Base-by-base conservation (phyloP, 2,329 filamentous ascomycete species). In the Botrytis elliptica region DNA sequence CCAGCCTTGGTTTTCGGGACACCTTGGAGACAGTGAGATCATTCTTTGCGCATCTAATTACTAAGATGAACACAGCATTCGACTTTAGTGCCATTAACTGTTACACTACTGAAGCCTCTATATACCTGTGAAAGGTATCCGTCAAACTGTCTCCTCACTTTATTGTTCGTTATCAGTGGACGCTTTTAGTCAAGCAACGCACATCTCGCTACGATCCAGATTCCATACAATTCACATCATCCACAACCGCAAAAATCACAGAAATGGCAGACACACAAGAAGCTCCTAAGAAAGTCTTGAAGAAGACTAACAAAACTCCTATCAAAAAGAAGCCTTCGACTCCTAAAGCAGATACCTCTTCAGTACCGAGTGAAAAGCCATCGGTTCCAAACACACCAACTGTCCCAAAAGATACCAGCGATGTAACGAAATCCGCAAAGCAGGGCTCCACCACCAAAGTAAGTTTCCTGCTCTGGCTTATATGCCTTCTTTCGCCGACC, bases 241-340 rank as follows among this genome's bases (percentile, higher is more conserved):
- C n/a, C 16, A 42, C 49, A 25, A 25, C 36, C 18, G n/a, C 66
- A 57, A 18, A 25, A 57, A 62, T 70, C 55, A 18, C 42, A 49
- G 18, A 42, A 42, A 73, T 73, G 71, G 71, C 71, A 42, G 71
- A 73, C 42, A 62, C 55, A 18, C 71, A 73, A 59, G 64, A 73
- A 73, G 71, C 71, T 14, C 71, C 71, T 16, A 73, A 73, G n/a
- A 73, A 73, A n/a, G 42, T 52, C n/a, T 62, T 73, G 29, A 73
- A 73, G n/a, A 60, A 67, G 33, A 42, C 64, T 25, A 69, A 66
- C 46, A 72, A 73, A 33, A 73, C 71, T 36, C 71, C 71, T n/a
- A 44, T 73, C 29, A 73, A 73, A 55, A 73, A 73, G 40, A 69
- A 62, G 55, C 52, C 33, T 12, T 22, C 64, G 46, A 62, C 68